Evolutionary conservation across 129 eudicot genomes (phyloP), one percentile per base, ranked within the genome.

Genomic region (Ambrosia artemisiifolia): DNA sequence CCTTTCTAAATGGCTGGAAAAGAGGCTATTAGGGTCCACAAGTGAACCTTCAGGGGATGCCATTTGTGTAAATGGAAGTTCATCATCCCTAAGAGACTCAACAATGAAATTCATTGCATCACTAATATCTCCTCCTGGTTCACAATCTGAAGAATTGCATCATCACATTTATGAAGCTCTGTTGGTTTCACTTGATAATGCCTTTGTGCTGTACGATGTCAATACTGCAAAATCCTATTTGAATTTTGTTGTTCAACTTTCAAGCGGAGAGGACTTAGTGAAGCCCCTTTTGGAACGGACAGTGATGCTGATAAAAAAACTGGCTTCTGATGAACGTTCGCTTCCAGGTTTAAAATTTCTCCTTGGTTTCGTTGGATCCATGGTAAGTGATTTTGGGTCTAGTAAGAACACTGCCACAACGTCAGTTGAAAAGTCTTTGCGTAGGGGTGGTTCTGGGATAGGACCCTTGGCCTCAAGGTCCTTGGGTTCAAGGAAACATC

Each of bases 1-100:
- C 63, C 89, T 94, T 33, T 84, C 94, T n/a, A 88, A 85, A 80
- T 94, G 99, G 97, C 76, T 94, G 66, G 99, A 88, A 81, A 83
- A 64, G 74, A 86, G 99, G 84, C 80, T 94, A 12, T 70, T 94
- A 65, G 93, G 97, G 78, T 82, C 82, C 55, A 67, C 59, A 14
- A 34, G 30, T 24, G 91, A 92, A 70, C 75, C 84, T 38, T 69
- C 88, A 2, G 72, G 63, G 43, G 85, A 79, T 40, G 60, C 53
- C 69, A 42, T 63, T 3, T 74, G 83, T 80, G 83, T 76, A 36
- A 83, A 80, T 76, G 96, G 85, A 81, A 79, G 74, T 75, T 90
- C 93, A 76, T 71, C 74, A 36, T 70, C 91, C 35, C 79, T 94
- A 61, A 88, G 87, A 81, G 99, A 88, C 68, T 86, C 99, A 50